Evolutionary conservation across 257 asterid genomes (phyloP), one percentile per base, ranked within the genome.

Genomic region (Hygrophila difformis): DNA sequence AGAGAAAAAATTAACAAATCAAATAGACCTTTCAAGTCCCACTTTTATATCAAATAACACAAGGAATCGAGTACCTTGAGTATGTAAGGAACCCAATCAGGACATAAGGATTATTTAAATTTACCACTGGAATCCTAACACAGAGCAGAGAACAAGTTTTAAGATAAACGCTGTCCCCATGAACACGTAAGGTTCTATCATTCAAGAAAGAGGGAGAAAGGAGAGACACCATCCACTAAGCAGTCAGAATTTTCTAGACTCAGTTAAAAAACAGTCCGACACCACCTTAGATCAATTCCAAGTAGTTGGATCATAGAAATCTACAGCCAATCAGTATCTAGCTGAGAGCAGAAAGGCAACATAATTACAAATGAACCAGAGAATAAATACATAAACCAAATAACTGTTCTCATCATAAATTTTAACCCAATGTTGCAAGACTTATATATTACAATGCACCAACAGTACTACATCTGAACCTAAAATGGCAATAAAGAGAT

Each of bases 401-500:
- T 24, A 24, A 24, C 29, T 24, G 29, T 7, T 24, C 29, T 24
- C 29, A 24, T 3, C 29, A 2, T 7, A 24, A 7, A 24, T 7
- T 24, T 2, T 24, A 2, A 24, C n/a, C n/a, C n/a, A n/a, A n/a
- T n/a, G n/a, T n/a, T n/a, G 3, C 7, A 24, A 7, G 7, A 24
- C 21, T 35, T 28, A 18, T 22, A 9, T 49, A 45, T 33, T 35
- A 22, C 13, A 45, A 14, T 4, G 5, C 3, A 15, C 12, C 14
- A 26, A 31, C 36, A 31, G 21, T 31, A 21, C 23, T 15, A 22
- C 21, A 8, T 21, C 19, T 33, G 39, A 23, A 35, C 35, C 60
- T 19, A 49, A 49, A 42, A 40, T 2, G 24, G 20, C 18, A 20
- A 18, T 23, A 40, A 35, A 18, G 39, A 63, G 18, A 45, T 51